A percentile compares a stretch with the other conserved stretches of the same genome.
phyloP scores from a whole-genome alignment of 208 protist species.

The Angomonas deanei region DNA sequence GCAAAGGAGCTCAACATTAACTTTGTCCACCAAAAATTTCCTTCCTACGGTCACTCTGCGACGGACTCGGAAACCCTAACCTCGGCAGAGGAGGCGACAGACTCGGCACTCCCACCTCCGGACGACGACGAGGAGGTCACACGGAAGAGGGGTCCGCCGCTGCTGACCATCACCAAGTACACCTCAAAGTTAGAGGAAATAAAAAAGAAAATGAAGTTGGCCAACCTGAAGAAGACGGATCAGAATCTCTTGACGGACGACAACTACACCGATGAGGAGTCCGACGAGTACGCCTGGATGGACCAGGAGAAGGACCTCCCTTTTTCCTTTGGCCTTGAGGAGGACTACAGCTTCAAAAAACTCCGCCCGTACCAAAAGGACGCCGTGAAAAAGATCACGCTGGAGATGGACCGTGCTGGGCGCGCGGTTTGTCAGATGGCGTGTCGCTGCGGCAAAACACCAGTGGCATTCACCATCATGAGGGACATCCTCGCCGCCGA shows the following conservation, averaged over 20 bases:
- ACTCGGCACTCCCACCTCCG: too few relatives aligned
- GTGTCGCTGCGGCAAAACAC: constrained; percentile 75
- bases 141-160: too few relatives aligned
- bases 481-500: constrained; percentile 12
- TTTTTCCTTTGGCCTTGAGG: not conserved
- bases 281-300: not conserved
- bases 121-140: too few relatives aligned
- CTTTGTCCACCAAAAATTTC: constrained; percentile 11
- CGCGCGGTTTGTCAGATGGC: constrained; percentile 75
- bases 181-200: too few relatives aligned
- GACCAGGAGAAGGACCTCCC: not conserved
- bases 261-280: not conserved
- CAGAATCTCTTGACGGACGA: not conserved
- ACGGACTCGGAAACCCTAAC: not conserved
- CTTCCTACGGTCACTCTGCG: constrained; percentile 6
- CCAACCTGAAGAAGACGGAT: not conserved
- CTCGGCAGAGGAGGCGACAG: not conserved
- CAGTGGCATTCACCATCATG: constrained; percentile 60
- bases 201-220: not conserved
- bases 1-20: constrained; percentile 32
- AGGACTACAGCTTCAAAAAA: constrained; percentile 14
- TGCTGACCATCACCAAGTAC: too few relatives aligned
- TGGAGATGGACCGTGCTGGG: constrained; percentile 26
- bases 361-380: constrained; percentile 69
- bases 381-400: constrained; percentile 33